Base-by-base conservation (phyloP, 1,284 basidiomycete genomes). In the Sanghuangporus baumii region DNA sequence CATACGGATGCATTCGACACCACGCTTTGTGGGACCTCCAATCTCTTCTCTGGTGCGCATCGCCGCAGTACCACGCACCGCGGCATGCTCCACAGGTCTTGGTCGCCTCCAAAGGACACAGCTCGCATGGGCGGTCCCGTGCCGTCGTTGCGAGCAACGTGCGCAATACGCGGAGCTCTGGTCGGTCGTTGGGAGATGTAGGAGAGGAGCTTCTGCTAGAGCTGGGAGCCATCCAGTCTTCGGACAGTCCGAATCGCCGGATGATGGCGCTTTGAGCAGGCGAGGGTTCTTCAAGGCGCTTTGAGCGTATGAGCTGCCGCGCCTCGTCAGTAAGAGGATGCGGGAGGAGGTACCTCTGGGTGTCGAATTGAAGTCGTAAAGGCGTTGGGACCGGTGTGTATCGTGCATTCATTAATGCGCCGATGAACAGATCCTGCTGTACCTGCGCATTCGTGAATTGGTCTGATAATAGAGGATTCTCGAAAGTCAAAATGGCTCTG, bases 61-160 rank as follows among this genome's bases (percentile, higher is more conserved):
- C 62, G 23, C 62, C 62, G 26, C 62, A 64, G 23, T 64, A 64
- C 62, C 62, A 64, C 20, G 62, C 62, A 26, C 62, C 62, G 23
- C 43, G 47, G 37, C 62, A 64, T 16, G 62, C 62, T 40, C 62
- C 55, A 36, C 62, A 64, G 26, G 58, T 64, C 54, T 64, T 64
- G 46, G 62, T 51, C 9, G 48, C 62, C 26, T 60, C 62, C 20
- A 37, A 4, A 2, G 58, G 50, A 41, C 62, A 64, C 9, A 64
- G 34, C 37, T 64, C 62, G 52, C 62, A 64, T 6, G 62, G 54
- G 18, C 62, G 58, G n/a, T 50, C 52, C 43, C 41, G 46, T 16
- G 62, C 62, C 34, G 54, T 38, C 3, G 62, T 51, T 20, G 58
- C 40, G 31, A 64, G 59, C 55, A 64, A 31, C 16, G 16, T 57